Evolutionary conservation across 192 early-diverging fungal genomes (phyloP), one percentile per base, ranked within the genome.

Genomic region (Backusella morwellensis): DNA sequence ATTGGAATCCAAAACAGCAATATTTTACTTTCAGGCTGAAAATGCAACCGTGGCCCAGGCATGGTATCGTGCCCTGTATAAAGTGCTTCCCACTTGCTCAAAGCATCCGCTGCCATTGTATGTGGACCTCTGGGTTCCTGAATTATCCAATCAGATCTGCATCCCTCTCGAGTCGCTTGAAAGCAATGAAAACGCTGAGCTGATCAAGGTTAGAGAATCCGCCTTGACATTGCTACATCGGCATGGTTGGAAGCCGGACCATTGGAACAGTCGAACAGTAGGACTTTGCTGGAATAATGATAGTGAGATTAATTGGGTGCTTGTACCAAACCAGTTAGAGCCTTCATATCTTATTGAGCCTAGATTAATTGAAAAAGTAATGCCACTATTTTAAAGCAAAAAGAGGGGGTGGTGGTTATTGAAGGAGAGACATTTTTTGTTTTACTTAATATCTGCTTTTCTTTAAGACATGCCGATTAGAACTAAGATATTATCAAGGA

Each of bases 321-420:
- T 38, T 23, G 35, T 23, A 26, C 68, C 35, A 69, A 38, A 38
- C 35, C 35, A 69, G 11, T n/a, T 38, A 38, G 7, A 38, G 17
- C 0, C 19, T 59, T 21, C 54, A 23, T 69, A 69, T 36, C 36
- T 69, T 35, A 69, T 69, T 38, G 68, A 69, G 8, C 68, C 68
- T n/a, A 69, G 35, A 69, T 69, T 69, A 40, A 40, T 69, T 21
- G 68, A 69, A 69, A 69, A 69, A n/a, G 68, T 69, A 69, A 38
- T 5, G 1, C 21, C 8, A 56, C 17, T 50, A 50, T 50, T 50
- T 56, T 56, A 56, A 56, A 56, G 7, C 1, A 56, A 56, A 56
- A 56, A 56, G 21, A n/a, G n/a, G 23, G 21, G 9, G 21, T 8
- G 11, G 54, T 1, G 21, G 44, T 50, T 9, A 44, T 44, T 54